Evolutionary conservation across 2,329 filamentous ascomycete species (phyloP), one percentile per base, ranked within the genome.

Genomic region (Colletotrichum cordylinicola): DNA sequence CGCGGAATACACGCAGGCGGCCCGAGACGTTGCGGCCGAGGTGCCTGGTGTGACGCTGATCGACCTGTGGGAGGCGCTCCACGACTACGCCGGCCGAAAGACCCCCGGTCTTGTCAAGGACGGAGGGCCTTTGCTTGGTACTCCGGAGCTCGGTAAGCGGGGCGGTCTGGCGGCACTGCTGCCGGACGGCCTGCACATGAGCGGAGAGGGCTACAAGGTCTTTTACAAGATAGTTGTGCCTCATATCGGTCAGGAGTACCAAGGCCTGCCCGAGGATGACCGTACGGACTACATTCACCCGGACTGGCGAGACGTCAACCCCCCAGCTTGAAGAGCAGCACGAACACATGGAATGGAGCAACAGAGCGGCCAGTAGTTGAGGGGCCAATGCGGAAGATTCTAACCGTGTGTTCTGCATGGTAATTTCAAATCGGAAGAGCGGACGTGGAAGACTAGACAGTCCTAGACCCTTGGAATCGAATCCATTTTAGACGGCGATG

Each of bases 11-110:
- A 82, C 95, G 84, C 80, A 91, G 84, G 80, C 88, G 84, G 84
- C 93, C 88, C 80, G 94, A 86, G 83, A 88, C 82, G 83, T 98
- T 90, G 95, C 94, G 9, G 91, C 92, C 15, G 89, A 92, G 75
- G 88, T 93, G 67, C 87, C 94, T 1, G 94, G 90, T 3, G 87
- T 96, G 4, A 88, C 91, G 0, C 90, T 96, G 2, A 86, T 98
- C 27, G 95, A 98, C 84, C 89, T 98, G 2, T 98, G 95, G 92
- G 90, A 91, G 76, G 92, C 91, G 0, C 90, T 98, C 80, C 95
- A 98, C 92, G 88, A 91, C 71, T 88, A 91, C 89, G 96, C 83
- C 86, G 91, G 84, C 82, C 89, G 82, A 82, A 91, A 84, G 84
- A 91, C 84, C 82, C 91, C 82, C 79, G 85, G 89, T 65, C 93